Base-by-base conservation (phyloP, 192 early-diverging fungal genomes). In the Backusella parvicylindrica region DNA sequence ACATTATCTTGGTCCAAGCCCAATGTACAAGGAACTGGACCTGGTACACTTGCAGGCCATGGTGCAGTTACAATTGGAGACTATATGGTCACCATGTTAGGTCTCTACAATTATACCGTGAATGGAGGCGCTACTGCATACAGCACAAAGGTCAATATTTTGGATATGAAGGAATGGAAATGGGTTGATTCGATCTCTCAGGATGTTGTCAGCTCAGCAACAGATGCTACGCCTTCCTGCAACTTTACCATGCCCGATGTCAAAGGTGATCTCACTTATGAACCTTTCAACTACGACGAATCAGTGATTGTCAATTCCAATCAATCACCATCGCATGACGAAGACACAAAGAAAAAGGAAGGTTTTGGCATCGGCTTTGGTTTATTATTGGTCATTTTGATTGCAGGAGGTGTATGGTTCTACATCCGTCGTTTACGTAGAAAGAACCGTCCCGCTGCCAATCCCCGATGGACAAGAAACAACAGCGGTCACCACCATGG, bases 291-390 rank as follows among this genome's bases (percentile, higher is more conserved):
- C 6, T 70, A 70, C 15, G 68, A 70, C 18, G 21, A 28, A 15
- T 41, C 37, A 28, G 68, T 70, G 13, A 43, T 70, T 35, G 37
- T 15, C 5, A 70, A 70, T 31, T 40, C 68, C 13, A 33, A 66
- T 31, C 26, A 40, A 3, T 41, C 64, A 23, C 31, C 49, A 1
- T 5, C 67, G 38, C 26, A 66, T 12, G 35, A 36, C 3, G 36
- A 67, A 0, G 26, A 56, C 35, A 68, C 33, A 18, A 41, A 43
- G 49, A 67, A 80, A 40, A 80, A 73, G 15, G 37, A 69, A 21
- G 79, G 79, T 2, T 64, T 80, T 60, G 66, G 79, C 36, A 76
- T 80, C 8, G 64, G 64, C 0, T 71, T 80, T 32, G 65, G 74
- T n/a, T 11, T 75, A 15, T 71, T 80, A 3, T 49, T 36, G 1